Base-by-base conservation (phyloP, 192 early-diverging fungal genomes). In the Coemansia guatemalensis region DNA sequence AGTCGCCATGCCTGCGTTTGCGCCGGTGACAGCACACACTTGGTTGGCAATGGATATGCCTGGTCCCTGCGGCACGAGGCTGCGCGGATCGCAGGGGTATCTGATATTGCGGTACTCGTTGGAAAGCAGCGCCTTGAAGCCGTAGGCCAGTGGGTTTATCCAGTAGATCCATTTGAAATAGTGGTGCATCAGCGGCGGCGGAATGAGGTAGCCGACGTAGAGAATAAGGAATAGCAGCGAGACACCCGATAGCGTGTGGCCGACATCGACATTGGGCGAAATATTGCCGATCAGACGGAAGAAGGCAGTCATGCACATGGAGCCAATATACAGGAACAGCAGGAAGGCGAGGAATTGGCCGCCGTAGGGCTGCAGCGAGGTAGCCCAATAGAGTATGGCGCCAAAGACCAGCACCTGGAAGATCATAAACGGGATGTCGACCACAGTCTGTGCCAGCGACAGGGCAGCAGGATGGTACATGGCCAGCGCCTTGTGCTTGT, bases 401-500 rank as follows among this genome's bases (percentile, higher is more conserved):
- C 85, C 73, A 64, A 87, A 87, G 48, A 86, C 26, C 11, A 76
- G 49, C 22, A 78, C 71, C 25, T 81, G 73, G 33, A 88, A 51
- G 27, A 86, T 48, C 26, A 82, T 67, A 39, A 86, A 88, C 44
- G 89, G 89, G 25, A 57, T 52, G 6, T 67, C 71, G 11, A 71
- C 64, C 0, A 65, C 14, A 1, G 65, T 62, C 39, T 72, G 60
- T 12, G 65, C 77, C 29, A 69, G 30, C 12, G 74, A 68, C 7
- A 71, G 56, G 0, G 72, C 73, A 0, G 68, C 69, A 3, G 75
- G 75, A 27, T 72, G 68, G 32, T 74, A 68, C 55, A 91, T 65
- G 21, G 87, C 86, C 67, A 87, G 86, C 2, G 81, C 83, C 49
- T 87, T 89, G 73, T 94, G 92, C 63, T 94, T 94, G 72, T 90